phyloP scores from a whole-genome alignment of 805 yeast genomes.

The Suhomyces xylopsoci region DNA sequence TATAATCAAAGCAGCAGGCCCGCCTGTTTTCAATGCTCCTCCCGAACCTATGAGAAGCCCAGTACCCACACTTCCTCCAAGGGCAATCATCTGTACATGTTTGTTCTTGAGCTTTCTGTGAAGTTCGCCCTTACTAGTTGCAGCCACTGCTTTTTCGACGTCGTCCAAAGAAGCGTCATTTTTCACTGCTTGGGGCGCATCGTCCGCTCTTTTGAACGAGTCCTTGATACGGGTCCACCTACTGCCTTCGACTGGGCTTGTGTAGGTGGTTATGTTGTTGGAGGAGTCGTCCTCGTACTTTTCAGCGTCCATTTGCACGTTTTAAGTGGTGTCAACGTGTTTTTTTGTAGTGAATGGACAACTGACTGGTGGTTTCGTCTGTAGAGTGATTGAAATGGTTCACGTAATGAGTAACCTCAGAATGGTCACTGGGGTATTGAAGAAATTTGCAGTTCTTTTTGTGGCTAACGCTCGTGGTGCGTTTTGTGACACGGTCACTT shows the following conservation, averaged over 20 bases:
- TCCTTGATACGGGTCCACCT: slow-evolving; percentile 24
- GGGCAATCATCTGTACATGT: slow-evolving; percentile 27
- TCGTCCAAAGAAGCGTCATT: slow-evolving; percentile 15
- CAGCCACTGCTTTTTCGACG: slow-evolving; percentile 33
- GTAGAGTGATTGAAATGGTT: background rate
- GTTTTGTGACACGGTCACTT: slow-evolving; percentile 2
- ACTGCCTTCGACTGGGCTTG: no score
- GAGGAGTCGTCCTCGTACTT: slow-evolving; percentile 4
- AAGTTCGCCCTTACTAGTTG: slow-evolving; percentile 24
- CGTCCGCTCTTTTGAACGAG: slow-evolving; percentile 29
- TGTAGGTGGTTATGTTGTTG: background rate
- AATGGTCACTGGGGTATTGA: background rate
- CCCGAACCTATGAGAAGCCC: slow-evolving; percentile 51
- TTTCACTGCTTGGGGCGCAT: slow-evolving; percentile 1
- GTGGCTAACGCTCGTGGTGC: background rate
- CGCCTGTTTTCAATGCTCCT: slow-evolving; percentile 36
- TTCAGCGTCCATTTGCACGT: background rate
- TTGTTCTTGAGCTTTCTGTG: slow-evolving; percentile 21
- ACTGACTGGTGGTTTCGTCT: background rate
- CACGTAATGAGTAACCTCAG: background rate
- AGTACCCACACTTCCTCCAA: slow-evolving; percentile 29
- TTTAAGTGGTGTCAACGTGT: background rate
- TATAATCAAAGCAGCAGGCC: slow-evolving; percentile 46
- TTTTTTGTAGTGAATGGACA: background rate
- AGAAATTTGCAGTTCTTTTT: background rate